Percentiles rank a stretch among this genome's conserved stretches.
Evolutionary conservation across 352 stramenopile species (phyloP).

Genomic region (Globisporangium uncinulatum): DNA sequence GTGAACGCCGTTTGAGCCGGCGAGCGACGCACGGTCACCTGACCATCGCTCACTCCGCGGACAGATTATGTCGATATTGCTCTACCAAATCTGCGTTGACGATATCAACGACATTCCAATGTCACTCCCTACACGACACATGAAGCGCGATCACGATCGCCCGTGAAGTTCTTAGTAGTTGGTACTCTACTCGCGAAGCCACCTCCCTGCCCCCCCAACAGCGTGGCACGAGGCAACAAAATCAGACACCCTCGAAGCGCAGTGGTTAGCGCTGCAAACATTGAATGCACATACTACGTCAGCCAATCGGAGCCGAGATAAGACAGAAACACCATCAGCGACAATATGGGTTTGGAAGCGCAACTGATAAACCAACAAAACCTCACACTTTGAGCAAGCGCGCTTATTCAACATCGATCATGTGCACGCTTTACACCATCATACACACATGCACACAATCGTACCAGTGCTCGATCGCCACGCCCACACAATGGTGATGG

Average conservation of each 20-base stretch:
- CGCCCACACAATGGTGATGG: no score
- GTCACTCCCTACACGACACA: neutral
- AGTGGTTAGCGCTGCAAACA: neutral
- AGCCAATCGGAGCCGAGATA: neutral
- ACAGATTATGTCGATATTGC: neutral
- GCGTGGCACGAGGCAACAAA: neutral
- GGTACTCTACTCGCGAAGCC: neutral
- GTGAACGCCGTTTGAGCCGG: no score
- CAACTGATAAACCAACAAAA: neutral
- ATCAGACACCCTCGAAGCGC: neutral
- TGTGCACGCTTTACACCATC: no score
- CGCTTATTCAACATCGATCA: no score
- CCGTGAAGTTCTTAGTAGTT: neutral
- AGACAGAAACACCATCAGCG: neutral
- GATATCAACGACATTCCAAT: neutral
- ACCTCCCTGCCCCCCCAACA: neutral
- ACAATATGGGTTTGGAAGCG: neutral
- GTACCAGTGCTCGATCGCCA: no score
- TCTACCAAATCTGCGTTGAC: neutral
- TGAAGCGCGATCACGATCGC: neutral
- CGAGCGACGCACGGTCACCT: neutral
- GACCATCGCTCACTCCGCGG: neutral
- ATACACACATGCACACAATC: no score
- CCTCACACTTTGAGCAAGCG: no score
- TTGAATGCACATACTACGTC: neutral